Percentiles rank a stretch among this genome's conserved stretches.
Conservation (phyloP, 257 asterid genomes). For the Solanum pimpinellifolium region DNA sequence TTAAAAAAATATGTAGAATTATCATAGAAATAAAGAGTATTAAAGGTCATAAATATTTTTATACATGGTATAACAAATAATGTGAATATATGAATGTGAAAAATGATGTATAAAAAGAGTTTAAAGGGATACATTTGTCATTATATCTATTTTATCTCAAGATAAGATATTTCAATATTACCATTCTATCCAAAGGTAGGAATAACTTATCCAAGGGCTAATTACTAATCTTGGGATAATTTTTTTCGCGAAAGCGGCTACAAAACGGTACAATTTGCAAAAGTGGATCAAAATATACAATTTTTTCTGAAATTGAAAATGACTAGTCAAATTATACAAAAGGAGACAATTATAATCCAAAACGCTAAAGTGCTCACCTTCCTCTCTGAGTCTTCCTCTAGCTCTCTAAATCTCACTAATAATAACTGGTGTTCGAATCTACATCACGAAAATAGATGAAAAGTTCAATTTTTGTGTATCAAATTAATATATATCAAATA, state of each 20-base stretch:
- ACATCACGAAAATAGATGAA: background rate
- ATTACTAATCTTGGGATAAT: background rate
- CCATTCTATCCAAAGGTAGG: background rate
- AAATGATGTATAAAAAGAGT: background rate
- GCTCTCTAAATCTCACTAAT: background rate
- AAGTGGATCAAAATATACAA: background rate
- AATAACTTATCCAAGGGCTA: background rate
- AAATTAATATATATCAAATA: no score
- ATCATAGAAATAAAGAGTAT: background rate
- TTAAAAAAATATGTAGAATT: background rate
- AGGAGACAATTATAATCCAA: background rate
- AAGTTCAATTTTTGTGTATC: background rate
- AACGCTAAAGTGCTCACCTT: background rate
- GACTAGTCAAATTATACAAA: background rate
- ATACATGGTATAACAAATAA: background rate
- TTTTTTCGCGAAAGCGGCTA: background rate
- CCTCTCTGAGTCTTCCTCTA: background rate
- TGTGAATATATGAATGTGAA: background rate
- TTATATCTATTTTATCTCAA: background rate
- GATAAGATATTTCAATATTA: background rate
- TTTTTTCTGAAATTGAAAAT: background rate
- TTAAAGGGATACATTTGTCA: background rate
- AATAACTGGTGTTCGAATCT: background rate
- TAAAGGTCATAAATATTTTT: no score
- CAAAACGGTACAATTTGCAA: background rate